A percentile compares a stretch with the other conserved stretches of the same genome.
phyloP scores from a whole-genome alignment of 73 alveolate species.

The Strombidium stylifer region DNA sequence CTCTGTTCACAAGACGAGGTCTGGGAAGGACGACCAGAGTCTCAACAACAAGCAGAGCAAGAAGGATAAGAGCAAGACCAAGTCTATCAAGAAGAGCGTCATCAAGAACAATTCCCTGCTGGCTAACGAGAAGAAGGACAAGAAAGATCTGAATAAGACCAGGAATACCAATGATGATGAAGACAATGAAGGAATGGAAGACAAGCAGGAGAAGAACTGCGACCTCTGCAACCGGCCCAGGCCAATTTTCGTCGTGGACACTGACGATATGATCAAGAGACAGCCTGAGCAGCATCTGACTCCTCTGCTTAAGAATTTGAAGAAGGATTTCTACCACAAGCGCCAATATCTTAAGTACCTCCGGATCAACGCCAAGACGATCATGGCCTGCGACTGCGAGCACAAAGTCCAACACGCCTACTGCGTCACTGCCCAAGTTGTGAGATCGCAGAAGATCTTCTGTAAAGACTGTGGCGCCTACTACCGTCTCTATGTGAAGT shows the following conservation, averaged over 20 bases:
- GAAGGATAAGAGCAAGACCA: no score
- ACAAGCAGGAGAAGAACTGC: neutral
- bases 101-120: no score
- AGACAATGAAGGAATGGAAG: neutral
- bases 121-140: no score
- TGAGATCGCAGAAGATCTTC: conserved; percentile 8
- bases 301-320: conserved; percentile 1
- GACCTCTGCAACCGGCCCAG: conserved; percentile 8
- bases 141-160: no score
- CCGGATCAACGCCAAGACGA: conserved; percentile 2
- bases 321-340: neutral
- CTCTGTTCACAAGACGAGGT: no score
- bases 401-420: neutral
- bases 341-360: conserved; percentile 6
- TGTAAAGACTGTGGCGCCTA: conserved; percentile 5
- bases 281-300: conserved; percentile 1
- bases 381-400: conserved; percentile 12
- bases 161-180: no score
- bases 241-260: conserved; percentile 6
- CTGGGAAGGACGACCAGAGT: no score
- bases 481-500: conserved; percentile 14
- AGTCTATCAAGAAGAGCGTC: no score
- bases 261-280: neutral
- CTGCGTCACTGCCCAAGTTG: conserved; percentile 23
- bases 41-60: no score